Base-by-base conservation (phyloP, 164 flowering plant genomes). In the Brasenia schreberi region DNA sequence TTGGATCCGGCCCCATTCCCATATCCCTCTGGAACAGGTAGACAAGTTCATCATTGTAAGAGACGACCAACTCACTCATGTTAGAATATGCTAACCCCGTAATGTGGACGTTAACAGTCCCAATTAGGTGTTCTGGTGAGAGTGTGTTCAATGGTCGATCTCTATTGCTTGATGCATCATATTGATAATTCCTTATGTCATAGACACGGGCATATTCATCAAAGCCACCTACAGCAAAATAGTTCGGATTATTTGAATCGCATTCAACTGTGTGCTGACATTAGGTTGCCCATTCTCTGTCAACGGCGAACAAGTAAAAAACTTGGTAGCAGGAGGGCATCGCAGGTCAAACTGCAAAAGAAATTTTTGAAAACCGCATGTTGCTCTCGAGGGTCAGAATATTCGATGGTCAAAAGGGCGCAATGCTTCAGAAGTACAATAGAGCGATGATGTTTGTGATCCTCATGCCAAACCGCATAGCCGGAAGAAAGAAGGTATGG, bases 151-250 rank as follows among this genome's bases (percentile, higher is more conserved):
- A 71, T 4, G 86, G 87, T 43, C 18, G 45, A 64, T 78, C 87
- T 27, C 61, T 62, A 66, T 62, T 65, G 68, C 69, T 72, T 16
- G 85, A 78, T 17, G 79, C 73, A 70, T 76, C 82, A 73, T 62
- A 59, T 49, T 74, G 73, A 72, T 68, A 80, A 64, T 71, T 83
- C 64, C 96, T 74, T 23, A 89, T 78, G 75, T 89, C 96, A 71
- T 89, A 89, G 7, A 85, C 74, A 6, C 96, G 96, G 17, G 86
- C 84, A 81, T 81, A 89, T 66, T 77, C 85, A 79, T 89, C 92
- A 49, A 78, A 79, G 12, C 92, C 89, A 52, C 84, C 96, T 42
- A 83, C 76, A 9, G 89, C 83, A 69, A 89, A 80, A 69, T 72
- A 75, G 66, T 83, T 77, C 0, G 90, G 90, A 43, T 85, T 85